phyloP scores from a whole-genome alignment of 164 flowering plant species.

The Hamamelis virginiana region DNA sequence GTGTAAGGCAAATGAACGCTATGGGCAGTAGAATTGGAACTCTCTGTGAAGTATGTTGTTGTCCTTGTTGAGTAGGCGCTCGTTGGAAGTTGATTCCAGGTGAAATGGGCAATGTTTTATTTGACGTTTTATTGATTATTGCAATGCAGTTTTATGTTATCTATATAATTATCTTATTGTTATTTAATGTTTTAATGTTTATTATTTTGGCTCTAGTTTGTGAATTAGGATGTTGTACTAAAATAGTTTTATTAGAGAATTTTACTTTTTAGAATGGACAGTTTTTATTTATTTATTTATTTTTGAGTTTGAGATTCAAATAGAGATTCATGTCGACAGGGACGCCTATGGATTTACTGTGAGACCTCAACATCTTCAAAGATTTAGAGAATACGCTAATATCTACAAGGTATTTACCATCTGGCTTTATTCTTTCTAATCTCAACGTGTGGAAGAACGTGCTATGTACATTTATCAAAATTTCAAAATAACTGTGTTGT shows the following conservation, averaged over 20 bases:
- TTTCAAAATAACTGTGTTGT: neutral
- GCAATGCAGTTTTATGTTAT: neutral
- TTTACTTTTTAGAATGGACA: no score
- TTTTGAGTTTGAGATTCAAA: neutral
- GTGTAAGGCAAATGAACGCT: constrained; percentile 22
- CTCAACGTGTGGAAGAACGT: neutral
- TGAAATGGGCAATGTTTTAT: constrained; percentile 4
- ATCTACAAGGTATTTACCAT: constrained; percentile 48
- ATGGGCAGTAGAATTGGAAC: constrained; percentile 42
- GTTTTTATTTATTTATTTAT: neutral
- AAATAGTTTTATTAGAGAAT: no score
- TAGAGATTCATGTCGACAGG: constrained; percentile 38
- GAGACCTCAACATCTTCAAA: constrained; percentile 87
- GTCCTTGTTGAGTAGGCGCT: constrained; percentile 42
- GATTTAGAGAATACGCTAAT: constrained; percentile 65
- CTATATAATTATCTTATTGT: no score
- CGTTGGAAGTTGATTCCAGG: constrained; percentile 55
- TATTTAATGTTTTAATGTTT: neutral
- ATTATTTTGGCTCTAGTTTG: neutral
- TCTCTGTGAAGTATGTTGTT: constrained; percentile 46
- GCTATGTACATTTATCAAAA: neutral
- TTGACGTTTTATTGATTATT: neutral
- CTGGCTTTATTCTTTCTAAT: neutral
- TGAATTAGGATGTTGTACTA: neutral
- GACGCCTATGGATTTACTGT: constrained; percentile 93